Conservation (phyloP, 176 grass and related monocot species). For the Bothriochloa decipiens region DNA sequence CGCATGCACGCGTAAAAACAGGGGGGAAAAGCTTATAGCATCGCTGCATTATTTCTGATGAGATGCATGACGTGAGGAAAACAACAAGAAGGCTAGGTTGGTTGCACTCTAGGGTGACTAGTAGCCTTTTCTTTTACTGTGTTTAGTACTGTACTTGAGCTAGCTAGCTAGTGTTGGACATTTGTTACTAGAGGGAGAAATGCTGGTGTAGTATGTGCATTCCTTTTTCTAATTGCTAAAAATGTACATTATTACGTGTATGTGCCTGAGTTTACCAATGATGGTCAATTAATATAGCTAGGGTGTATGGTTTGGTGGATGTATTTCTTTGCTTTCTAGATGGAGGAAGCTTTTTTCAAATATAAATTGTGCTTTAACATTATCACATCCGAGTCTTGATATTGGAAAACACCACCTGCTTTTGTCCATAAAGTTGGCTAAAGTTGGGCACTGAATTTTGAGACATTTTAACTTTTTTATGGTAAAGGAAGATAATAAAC, state of each 20-base stretch:
- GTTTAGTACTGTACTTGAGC: conserved; percentile 25
- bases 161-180: neutral
- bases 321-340: neutral
- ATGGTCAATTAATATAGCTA: neutral
- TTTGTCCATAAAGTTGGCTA: neutral
- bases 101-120: conserved; percentile 12
- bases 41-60: conserved; percentile 32
- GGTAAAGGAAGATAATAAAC: neutral
- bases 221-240: neutral
- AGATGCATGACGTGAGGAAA: conserved; percentile 33
- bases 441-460: neutral
- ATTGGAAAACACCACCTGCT: neutral
- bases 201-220: neutral
- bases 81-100: neutral
- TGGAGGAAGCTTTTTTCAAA: neutral
- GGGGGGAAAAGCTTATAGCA: neutral
- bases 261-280: neutral
- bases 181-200: neutral
- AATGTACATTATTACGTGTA: neutral
- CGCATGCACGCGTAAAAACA: conserved; percentile 2
- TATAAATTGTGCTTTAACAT: neutral
- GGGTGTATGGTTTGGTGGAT: neutral
- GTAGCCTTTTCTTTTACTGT: conserved; percentile 23
- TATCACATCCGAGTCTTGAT: neutral
- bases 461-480: neutral